Evolutionary conservation across 176 grass and related monocot species (phyloP), one percentile per base, ranked within the genome.

Genomic region (Triticum turgidum): DNA sequence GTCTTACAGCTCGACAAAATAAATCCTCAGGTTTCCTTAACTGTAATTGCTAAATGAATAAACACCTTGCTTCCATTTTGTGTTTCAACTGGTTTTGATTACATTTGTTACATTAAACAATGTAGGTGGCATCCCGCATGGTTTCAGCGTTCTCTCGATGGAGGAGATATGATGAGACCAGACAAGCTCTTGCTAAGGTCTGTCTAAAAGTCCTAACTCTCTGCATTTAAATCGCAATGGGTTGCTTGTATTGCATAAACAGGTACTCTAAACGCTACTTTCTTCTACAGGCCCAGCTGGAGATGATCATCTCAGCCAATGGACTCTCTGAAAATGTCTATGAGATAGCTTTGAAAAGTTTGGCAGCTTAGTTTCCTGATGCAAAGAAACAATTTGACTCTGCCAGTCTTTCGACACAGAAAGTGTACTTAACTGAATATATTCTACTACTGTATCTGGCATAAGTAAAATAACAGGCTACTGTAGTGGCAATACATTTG

Each of bases 1-100:
- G 97, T 99, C 84, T 80, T 99, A 73, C 94, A 94, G 86, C 94
- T 99, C 41, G 97, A 99, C 85, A 99, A 90, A 84, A 89, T 99
- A 83, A 99, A 99, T 65, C 97, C 97, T 91, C 97, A 96, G 94
- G 97, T 99, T 67, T 73, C 14, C 76, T 74, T 37, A 5, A 21
- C 4, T 86, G 38, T 11, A 15, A 30, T 18, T 18, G 24, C 42
- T 49, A 29, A 20, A 75, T 7, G 9, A 39, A 42, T 33, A 29
- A 77, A n/a, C 42, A 4, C 15, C 27, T 12, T 65, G 47, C 38
- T 4, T 29, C 29, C 32, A 3, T 59, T 58, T 63, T 39, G 51
- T 56, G 32, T n/a, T 42, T 83, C 61, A 35, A 56, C 14, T 24
- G 13, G 13, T 41, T 71, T 24, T 30, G 20, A 27, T 80, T 89